Conservation (phyloP, 768 basidiomycete species). For the Leccinum longicurvipes region DNA sequence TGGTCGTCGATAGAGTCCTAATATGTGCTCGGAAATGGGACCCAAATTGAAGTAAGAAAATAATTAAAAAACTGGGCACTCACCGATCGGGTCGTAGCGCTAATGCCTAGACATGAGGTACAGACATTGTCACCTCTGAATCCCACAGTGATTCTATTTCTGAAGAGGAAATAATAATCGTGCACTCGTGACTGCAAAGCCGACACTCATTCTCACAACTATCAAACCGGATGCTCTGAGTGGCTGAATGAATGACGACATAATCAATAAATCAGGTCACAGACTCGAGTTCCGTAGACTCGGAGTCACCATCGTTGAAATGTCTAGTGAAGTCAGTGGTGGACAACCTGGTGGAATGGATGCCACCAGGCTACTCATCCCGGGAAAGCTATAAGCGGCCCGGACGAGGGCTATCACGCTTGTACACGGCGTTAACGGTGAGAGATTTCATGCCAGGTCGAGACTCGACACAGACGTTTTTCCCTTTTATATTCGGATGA, state of each 20-base stretch:
- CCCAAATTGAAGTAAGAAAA: too few species aligned
- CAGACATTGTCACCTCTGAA: too few species aligned
- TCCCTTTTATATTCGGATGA: too few species aligned
- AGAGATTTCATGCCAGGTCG: too few species aligned
- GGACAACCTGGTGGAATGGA: too few species aligned
- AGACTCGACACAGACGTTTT: too few species aligned
- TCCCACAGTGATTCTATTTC: neutral
- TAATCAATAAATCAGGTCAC: neutral
- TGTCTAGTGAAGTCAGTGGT: conserved; percentile 23
- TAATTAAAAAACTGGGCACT: too few species aligned
- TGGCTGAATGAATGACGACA: neutral
- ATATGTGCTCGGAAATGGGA: too few species aligned
- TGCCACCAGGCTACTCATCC: conserved; percentile 32
- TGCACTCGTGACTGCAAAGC: conserved; percentile 42
- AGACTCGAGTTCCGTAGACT: conserved; percentile 50
- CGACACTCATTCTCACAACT: conserved; percentile 44
- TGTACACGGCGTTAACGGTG: too few species aligned
- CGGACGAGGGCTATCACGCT: conserved; percentile 41
- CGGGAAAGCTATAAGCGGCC: conserved; percentile 51
- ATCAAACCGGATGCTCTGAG: neutral
- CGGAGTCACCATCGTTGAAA: conserved; percentile 40
- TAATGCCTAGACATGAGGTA: conserved; percentile 14
- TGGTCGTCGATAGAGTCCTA: too few species aligned
- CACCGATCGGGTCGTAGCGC: conserved; percentile 20
- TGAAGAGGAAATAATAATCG: neutral